A percentile compares a stretch with the other conserved stretches of the same genome.
Conservation (phyloP, 148 eudicot genomes). For the Polygonum maritimum region DNA sequence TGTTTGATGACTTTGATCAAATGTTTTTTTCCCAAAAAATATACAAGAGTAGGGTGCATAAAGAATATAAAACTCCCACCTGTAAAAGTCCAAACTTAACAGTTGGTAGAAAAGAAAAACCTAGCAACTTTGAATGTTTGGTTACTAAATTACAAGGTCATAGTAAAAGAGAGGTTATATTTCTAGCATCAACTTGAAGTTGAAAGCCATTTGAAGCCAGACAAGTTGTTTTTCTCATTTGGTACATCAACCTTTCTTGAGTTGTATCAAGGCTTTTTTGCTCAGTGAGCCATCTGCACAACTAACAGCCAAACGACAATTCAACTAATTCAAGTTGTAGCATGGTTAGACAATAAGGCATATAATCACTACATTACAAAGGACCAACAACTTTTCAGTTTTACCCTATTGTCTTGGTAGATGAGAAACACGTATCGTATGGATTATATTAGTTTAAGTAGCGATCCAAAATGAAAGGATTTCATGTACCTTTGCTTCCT, state of each 20-base stretch:
- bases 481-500: constrained; percentile 10
- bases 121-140: not conserved
- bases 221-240: not conserved
- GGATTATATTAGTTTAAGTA: not conserved
- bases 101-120: not conserved
- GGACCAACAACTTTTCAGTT: constrained; percentile 15
- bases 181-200: not conserved
- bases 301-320: constrained; percentile 4
- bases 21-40: not conserved
- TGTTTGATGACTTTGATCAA: not conserved
- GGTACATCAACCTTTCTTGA: not conserved
- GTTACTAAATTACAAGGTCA: not conserved
- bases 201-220: not conserved
- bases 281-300: not conserved
- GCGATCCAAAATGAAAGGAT: not conserved
- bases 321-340: not conserved
- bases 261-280: not conserved
- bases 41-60: not conserved
- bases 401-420: constrained; percentile 2
- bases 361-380: constrained; percentile 3
- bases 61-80: not conserved
- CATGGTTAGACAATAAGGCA: not conserved
- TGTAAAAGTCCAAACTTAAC: not conserved
- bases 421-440: not conserved
- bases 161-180: not conserved